These are phyloP conservation scores for Cystoderma amianthinum DNA, from an alignment of 768 basidiomycete genomes.

Conservation along the genomic window DNA sequence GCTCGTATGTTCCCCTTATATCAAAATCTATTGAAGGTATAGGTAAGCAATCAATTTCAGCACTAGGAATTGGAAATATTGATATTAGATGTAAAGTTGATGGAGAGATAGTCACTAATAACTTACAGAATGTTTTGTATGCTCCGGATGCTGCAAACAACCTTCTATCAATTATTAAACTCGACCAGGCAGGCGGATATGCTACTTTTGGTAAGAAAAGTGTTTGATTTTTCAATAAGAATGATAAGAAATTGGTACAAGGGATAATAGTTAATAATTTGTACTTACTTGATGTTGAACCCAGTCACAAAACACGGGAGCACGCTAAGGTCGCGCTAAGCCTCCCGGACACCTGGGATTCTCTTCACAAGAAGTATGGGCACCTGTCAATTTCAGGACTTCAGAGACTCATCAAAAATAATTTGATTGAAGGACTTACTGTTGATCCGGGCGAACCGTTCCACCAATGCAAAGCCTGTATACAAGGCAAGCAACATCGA, in stretches of 20 bases:
- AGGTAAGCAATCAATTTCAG: conserved; percentile 11
- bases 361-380: conserved; percentile 17
- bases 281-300: conserved; percentile 11
- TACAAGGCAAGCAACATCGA: conserved; percentile 25
- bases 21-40: conserved; percentile 2
- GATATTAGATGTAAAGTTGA: conserved; percentile 9
- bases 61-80: conserved; percentile 12
- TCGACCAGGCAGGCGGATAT: conserved; percentile 6
- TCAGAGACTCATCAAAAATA: conserved; percentile 8
- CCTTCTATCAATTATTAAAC: conserved; percentile 12
- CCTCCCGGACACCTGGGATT: conserved; percentile 13
- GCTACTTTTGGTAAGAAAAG: conserved; percentile 9
- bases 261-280: conserved; percentile 7
- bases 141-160: conserved; percentile 14
- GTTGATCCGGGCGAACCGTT: conserved; percentile 10
- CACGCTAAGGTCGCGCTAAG: conserved; percentile 6
- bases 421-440: conserved; percentile 13
- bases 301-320: conserved; percentile 3
- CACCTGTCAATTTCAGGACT: conserved; percentile 15
- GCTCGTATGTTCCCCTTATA: conserved; percentile 10
- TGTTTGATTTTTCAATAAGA: conserved; percentile 5
- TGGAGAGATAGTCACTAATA: conserved; percentile 9
- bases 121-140: conserved; percentile 10
- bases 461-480: conserved; percentile 22
- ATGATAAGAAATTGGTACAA: conserved; percentile 6